Base-by-base conservation (phyloP, 2,329 filamentous ascomycete species). In the Aspergillus tanneri region DNA sequence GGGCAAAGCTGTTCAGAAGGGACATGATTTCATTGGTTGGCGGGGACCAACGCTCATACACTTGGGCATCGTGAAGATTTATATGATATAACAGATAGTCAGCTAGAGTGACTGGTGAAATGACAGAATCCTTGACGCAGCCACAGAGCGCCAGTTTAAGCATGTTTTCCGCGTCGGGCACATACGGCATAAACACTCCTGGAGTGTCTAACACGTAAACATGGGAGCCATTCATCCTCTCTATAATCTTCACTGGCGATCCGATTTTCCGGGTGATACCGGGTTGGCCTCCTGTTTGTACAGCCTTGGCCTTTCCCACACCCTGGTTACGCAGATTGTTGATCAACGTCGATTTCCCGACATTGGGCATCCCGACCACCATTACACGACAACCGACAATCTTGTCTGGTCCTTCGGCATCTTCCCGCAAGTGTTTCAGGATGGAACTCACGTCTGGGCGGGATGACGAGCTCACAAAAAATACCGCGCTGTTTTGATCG, bases 331-430 rank as follows among this genome's bases (percentile, higher is more conserved):
- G 85, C 40, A 97, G 79, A 12, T 85, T 82, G 68, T 99, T 99
- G 34, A 99, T 82, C n/a, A 99, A 77, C 1, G 91, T 90, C 38
- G 89, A 95, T 72, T 99, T 99, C 27, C 93, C 93, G 0, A 96
- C 89, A 65, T 99, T 99, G 27, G 93, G 93, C 91, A 99, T 96
- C 46, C 93, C 93, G 11, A 97, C 91, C 1, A 97, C 82, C 68
- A 99, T 81, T 47, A 90, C 82, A 40, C 90, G 83, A 58, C 90
- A 80, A n/a, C 90, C 91, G 6, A 88, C 85, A n/a, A 97, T 72
- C 18, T 81, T 62, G 49, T 68, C 66, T 34, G 67, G 60, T 25
- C 57, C 62, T 35, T 55, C 53, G 12, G 62, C 61, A 46, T 68
- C 61, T 14, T 58, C 47, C 47, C 59, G 60, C 42, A 70, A 50